phyloP scores from a whole-genome alignment of 2,329 filamentous ascomycete species.

The Lasiodiplodia citricola region DNA sequence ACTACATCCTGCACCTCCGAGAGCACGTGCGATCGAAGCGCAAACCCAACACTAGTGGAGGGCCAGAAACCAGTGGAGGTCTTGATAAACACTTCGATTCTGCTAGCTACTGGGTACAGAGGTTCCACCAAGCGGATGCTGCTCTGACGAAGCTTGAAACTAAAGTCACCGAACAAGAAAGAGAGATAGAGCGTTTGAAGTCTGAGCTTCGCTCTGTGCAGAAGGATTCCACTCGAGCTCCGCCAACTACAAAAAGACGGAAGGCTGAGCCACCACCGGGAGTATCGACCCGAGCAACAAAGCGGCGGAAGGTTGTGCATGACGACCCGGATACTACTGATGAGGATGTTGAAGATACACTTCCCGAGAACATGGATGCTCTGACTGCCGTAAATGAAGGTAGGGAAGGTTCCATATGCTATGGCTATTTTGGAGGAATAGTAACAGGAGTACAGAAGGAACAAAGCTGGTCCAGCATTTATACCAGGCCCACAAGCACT shows the following conservation, averaged over 20 bases:
- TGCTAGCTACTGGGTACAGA: slow-evolving; percentile 46
- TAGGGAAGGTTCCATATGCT: not conserved
- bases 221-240: not conserved
- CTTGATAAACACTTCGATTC: slow-evolving; percentile 45
- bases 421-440: not conserved
- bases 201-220: slow-evolving; percentile 31
- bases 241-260: not conserved
- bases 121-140: slow-evolving; percentile 34
- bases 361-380: not conserved
- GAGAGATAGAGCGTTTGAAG: slow-evolving; percentile 35
- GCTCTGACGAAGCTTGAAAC: slow-evolving; percentile 34
- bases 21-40: slow-evolving; percentile 38
- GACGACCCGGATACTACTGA: not conserved
- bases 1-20: slow-evolving; percentile 42
- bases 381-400: not conserved
- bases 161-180: slow-evolving; percentile 36
- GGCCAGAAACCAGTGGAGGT: slow-evolving; percentile 33
- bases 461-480: slow-evolving; percentile 31
- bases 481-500: slow-evolving; percentile 39
- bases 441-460: not conserved
- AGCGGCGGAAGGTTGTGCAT: not conserved
- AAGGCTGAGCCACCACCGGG: not conserved
- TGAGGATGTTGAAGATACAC: not conserved
- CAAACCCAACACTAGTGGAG: slow-evolving; percentile 31
- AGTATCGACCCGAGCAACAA: not conserved